Base-by-base conservation (phyloP, 2,329 filamentous ascomycete genomes). In the Arthrobotrys musiformis region DNA sequence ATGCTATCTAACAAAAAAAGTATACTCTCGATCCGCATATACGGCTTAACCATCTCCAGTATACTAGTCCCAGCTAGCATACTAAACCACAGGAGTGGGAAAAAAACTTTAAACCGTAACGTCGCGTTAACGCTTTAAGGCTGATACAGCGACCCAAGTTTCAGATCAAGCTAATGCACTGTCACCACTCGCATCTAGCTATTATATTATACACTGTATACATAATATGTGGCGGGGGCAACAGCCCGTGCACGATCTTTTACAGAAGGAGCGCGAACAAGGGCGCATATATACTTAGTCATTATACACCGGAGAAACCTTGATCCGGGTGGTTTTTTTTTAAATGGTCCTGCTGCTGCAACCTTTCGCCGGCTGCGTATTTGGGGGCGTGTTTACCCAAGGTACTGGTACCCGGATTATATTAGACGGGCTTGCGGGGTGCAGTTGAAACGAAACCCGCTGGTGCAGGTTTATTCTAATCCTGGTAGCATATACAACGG, bases 391-490 rank as follows among this genome's bases (percentile, higher is more conserved):
- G 42, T 33, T 66, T 66, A 66, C 61, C 69, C 69, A 73, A 52
- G 69, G 48, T 42, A 50, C 37, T 33, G 69, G 69, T 73, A 66
- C 69, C 42, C 60, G 69, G 48, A 64, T 64, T 72, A 63, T n/a
- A 62, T 70, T 44, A 70, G n/a, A 70, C 56, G 52, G 56, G 46
- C 58, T 28, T 58, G 54, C 48, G 68, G 68, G 68, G 68, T 72
- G 67, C 67, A 70, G 67, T 70, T 70, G 66, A 70, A 70, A 70
- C 66, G 64, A 68, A 68, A 68, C 64, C 50, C 50, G 50, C 28
- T 54, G 50, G 50, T 56, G 54, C 54, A 40, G 50, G 26, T 58
- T 37, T 58, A n/a, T n/a, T n/a, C n/a, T n/a, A n/a, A n/a, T n/a
- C 30, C 30, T 58, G 52, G 52, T 30, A 37, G 54, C n/a, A n/a